Conservation (phyloP, 371 early-diverging fungal genomes). For the Coemansia sp. region DNA sequence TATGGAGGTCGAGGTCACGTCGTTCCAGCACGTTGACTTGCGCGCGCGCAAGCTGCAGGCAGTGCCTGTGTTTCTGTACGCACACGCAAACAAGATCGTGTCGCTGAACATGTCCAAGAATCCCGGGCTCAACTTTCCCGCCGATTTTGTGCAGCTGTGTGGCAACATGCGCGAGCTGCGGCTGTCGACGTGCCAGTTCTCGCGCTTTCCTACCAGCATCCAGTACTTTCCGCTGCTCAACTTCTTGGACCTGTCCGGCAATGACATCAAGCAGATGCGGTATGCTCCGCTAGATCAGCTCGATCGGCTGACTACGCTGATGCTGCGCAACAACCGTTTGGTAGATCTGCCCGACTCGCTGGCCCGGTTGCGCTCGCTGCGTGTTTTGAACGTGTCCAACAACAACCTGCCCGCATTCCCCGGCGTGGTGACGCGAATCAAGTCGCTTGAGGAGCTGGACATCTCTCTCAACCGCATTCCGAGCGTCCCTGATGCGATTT, state of each 20-base stretch:
- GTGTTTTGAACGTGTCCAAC: constrained; percentile 71
- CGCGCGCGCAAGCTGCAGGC: constrained; percentile 64
- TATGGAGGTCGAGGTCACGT: constrained; percentile 45
- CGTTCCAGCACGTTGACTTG: constrained; percentile 61
- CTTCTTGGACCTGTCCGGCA: constrained; percentile 73
- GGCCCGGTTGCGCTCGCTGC: constrained; percentile 58
- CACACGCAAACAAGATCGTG: constrained; percentile 61
- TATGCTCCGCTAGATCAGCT: constrained; percentile 62
- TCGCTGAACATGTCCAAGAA: constrained; percentile 76
- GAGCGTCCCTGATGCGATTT: constrained; percentile 70
- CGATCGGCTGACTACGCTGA: constrained; percentile 57
- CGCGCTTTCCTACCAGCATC: constrained; percentile 61
- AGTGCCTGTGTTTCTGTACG: constrained; percentile 71
- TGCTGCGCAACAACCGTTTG: constrained; percentile 73
- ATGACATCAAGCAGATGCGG: constrained; percentile 65
- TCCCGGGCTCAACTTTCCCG: constrained; percentile 65
- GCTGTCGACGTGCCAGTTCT: constrained; percentile 69
- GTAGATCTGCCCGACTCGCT: constrained; percentile 62
- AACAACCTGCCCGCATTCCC: constrained; percentile 77
- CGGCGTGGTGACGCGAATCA: constrained; percentile 59
- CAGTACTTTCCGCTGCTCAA: constrained; percentile 60
- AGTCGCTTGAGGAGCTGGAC: constrained; percentile 69
- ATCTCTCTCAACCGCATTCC: constrained; percentile 81
- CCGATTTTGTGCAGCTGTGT: constrained; percentile 75
- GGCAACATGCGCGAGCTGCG: constrained; percentile 63